These are phyloP conservation scores for Boletus sensibilis DNA, from an alignment of 768 basidiomycete genomes.

Conservation along the genomic window DNA sequence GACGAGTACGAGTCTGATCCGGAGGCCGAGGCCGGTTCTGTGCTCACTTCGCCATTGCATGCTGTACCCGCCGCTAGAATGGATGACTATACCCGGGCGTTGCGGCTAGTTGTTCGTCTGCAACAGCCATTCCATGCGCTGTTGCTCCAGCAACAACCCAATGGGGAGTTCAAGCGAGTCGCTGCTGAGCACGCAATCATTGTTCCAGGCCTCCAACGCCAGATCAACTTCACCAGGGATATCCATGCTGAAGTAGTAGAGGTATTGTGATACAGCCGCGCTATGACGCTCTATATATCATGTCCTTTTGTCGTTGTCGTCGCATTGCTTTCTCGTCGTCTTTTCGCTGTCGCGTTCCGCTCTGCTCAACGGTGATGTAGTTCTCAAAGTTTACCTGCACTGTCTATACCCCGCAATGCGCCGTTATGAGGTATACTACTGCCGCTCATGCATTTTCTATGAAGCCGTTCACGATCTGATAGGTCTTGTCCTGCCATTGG, in stretches of 20 bases:
- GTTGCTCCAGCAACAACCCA: conserved; percentile 1
- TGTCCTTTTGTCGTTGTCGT: too few relatives aligned
- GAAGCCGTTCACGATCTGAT: too few relatives aligned
- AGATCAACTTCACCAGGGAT: neutral
- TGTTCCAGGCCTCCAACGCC: neutral
- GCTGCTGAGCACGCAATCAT: conserved; percentile 2
- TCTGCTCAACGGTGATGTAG: too few relatives aligned
- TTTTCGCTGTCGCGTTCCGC: too few relatives aligned
- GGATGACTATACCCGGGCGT: neutral
- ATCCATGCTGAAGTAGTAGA: neutral
- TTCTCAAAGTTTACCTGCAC: too few relatives aligned
- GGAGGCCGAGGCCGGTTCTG: neutral
- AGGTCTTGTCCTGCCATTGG: neutral
- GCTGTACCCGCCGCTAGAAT: too few relatives aligned
- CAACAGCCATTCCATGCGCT: conserved; percentile 8
- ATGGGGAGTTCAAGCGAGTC: conserved; percentile 18
- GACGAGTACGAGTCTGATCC: neutral
- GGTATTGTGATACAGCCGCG: neutral
- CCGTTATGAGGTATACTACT: too few relatives aligned
- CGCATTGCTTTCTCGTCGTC: too few relatives aligned
- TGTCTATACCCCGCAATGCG: too few relatives aligned
- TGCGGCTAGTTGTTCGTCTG: conserved; percentile 7
- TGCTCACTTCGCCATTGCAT: neutral
- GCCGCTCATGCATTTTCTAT: too few relatives aligned
- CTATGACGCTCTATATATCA: neutral